phyloP scores from a whole-genome alignment of 768 basidiomycete species.

The Leccinum fibrillosum region DNA sequence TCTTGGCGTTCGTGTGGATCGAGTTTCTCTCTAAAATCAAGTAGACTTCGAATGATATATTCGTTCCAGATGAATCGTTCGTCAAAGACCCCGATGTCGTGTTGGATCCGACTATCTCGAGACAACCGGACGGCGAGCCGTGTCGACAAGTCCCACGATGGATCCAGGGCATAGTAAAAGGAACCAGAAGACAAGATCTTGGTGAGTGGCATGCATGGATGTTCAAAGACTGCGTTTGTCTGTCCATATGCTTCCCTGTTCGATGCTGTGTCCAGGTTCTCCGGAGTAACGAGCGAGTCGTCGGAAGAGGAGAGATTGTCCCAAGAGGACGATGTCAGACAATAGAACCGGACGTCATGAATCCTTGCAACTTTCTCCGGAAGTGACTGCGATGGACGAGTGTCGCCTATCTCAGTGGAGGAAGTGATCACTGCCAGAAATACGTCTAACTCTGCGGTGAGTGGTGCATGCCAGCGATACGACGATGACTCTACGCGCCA shows the following conservation, averaged over 20 bases:
- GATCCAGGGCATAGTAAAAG: constrained; percentile 87
- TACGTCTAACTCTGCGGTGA: constrained; percentile 49
- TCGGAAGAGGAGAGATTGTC: constrained; percentile 62
- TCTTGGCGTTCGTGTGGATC: constrained; percentile 65
- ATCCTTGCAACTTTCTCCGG: constrained; percentile 78
- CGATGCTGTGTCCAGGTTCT: constrained; percentile 44
- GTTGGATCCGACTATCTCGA: constrained; percentile 41
- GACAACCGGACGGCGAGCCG: constrained; percentile 69
- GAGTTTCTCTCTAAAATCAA: constrained; percentile 84
- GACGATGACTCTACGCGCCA: constrained; percentile 40
- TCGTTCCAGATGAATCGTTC: constrained; percentile 95
- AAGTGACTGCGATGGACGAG: constrained; percentile 51
- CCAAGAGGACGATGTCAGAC: constrained; percentile 79
- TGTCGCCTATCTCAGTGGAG: constrained; percentile 72
- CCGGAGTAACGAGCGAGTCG: constrained; percentile 56
- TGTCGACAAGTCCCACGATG: constrained; percentile 88
- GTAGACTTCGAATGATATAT: constrained; percentile 79
- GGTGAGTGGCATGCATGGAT: constrained; percentile 85
- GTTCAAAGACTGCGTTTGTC: constrained; percentile 63
- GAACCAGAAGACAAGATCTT: constrained; percentile 90
- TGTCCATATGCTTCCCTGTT: constrained; percentile 46
- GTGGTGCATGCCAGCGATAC: constrained; percentile 1
- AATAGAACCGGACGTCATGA: constrained; percentile 86
- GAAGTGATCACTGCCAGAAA: constrained; percentile 83
- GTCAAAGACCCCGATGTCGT: constrained; percentile 65